Evolutionary conservation across 78 protist species (phyloP).

Genomic region (Chrysochromulina tobinii): DNA sequence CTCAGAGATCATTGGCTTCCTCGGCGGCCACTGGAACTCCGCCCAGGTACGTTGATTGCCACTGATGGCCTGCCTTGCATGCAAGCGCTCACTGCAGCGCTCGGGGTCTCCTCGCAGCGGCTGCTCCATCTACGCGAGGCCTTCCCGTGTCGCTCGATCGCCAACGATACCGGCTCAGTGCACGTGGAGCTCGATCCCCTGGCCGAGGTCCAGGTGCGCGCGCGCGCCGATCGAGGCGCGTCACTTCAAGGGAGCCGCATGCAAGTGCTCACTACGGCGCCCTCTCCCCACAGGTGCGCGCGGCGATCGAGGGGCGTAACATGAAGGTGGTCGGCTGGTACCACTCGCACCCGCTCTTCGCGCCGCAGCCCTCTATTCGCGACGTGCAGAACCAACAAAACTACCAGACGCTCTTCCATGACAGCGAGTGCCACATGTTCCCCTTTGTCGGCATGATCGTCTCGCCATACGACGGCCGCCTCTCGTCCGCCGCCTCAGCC

Average conservation of each 20-base stretch:
- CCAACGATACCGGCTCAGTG: background rate
- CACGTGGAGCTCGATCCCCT: background rate
- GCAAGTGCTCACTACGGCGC: too few relatives aligned
- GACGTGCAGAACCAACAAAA: slow-evolving; percentile 72
- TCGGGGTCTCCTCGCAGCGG: too few relatives aligned
- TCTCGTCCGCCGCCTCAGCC: too few relatives aligned
- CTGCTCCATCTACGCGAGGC: too few relatives aligned
- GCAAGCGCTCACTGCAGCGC: too few relatives aligned
- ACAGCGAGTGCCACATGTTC: background rate
- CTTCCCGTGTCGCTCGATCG: too few relatives aligned
- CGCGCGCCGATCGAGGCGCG: too few relatives aligned
- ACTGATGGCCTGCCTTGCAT: too few relatives aligned
- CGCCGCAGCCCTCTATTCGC: slow-evolving; percentile 68
- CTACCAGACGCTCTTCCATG: background rate
- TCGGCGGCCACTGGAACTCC: too few relatives aligned
- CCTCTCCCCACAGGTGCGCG: too few relatives aligned
- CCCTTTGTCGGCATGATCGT: background rate
- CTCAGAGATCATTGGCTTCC: too few relatives aligned
- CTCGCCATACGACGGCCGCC: background rate
- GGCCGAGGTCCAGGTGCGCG: background rate
- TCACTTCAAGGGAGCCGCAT: background rate
- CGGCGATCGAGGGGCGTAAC: background rate
- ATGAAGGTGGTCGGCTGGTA: slow-evolving; percentile 78
- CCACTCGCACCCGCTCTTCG: slow-evolving; percentile 77
- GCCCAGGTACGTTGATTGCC: too few relatives aligned